phyloP scores from a whole-genome alignment of 805 yeast species.

The Kodamaea hsintzibuensis region DNA sequence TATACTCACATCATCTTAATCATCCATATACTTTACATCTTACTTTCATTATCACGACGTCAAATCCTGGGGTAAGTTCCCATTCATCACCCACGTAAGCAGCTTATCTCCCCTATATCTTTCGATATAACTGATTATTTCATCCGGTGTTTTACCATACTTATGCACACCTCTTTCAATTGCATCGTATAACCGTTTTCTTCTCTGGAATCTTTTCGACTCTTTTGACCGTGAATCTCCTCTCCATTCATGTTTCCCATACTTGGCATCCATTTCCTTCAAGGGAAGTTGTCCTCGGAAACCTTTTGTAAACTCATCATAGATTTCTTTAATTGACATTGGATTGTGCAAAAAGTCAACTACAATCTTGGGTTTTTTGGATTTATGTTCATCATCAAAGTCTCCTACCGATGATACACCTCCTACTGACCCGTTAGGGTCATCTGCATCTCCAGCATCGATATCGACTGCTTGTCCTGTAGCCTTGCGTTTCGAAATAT shows the following conservation, averaged over 20 bases:
- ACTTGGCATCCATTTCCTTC: constrained; percentile 42
- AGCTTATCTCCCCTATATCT: constrained; percentile 44
- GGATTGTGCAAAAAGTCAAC: constrained; percentile 46
- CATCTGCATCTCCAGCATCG: constrained; percentile 9
- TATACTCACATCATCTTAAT: too few relatives aligned
- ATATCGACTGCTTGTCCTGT: constrained; percentile 10
- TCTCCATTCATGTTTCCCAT: constrained; percentile 47
- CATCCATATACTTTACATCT: background rate
- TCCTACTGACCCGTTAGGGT: constrained; percentile 1
- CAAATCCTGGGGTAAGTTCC: constrained; percentile 41
- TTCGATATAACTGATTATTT: constrained; percentile 41
- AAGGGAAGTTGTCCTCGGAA: constrained; percentile 46
- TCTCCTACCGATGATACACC: background rate
- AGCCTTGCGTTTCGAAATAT: constrained; percentile 13
- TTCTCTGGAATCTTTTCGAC: constrained; percentile 43
- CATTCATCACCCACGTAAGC: constrained; percentile 50
- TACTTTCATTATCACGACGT: background rate
- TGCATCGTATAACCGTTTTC: constrained; percentile 46
- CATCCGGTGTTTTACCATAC: constrained; percentile 41
- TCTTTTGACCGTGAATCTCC: constrained; percentile 48
- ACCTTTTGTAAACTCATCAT: constrained; percentile 46
- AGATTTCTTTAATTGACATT: constrained; percentile 44
- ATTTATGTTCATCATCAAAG: constrained; percentile 12
- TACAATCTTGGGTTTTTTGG: constrained; percentile 38
- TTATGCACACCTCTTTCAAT: constrained; percentile 42